Evolutionary conservation across 2,329 filamentous ascomycete genomes (phyloP), one percentile per base, ranked within the genome.

Genomic region (Paraphaeosphaeria sporulosa): DNA sequence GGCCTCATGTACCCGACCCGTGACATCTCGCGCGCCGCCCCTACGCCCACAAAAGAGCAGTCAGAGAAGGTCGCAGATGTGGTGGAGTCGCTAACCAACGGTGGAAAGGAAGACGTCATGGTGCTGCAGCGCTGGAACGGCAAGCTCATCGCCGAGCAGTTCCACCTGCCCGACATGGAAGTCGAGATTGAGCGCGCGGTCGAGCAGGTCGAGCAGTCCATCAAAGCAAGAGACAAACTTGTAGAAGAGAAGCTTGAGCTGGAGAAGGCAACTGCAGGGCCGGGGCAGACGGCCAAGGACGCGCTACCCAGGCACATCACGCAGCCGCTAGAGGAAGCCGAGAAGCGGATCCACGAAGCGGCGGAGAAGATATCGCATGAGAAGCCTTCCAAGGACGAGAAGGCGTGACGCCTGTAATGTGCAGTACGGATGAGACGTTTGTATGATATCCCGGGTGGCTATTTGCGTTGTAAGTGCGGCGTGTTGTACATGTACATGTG

Each of bases 101-200:
- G 72, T 34, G 79, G 76, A 23, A 71, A 66, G 5, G 75, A 81
- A 58, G 82, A 84, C 55, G 79, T 81, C 44, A 82, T 84, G 82
- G 74, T 85, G 13, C 69, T 85, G 52, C 78, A 81, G 63, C 70
- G 76, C 13, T 84, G 81, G 82, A 84, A 83, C 58, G 82, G 81
- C 49, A 83, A 83, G 65, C 70, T 84, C n/a, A 76, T 84, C 25
- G 82, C 83, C 6, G 81, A 84, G 63, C 74, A 76, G 4, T 82
- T 83, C 63, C 65, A 79, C 9, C 70, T 84, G 25, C 81, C 83
- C 1, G 82, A 83, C 55, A 83, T 85, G 81, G 80, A 84, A 62
- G 76, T 84, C n/a, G 83, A 85, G 69, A 58, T 85, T 57, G 83
- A 85, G 72, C 72, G 83, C 12, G 83, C 83, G 7, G 82, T 84